A percentile compares a stretch with the other conserved stretches of the same genome.
Evolutionary conservation across 306 rosid species (phyloP).

Genomic region (Alnus glutinosa): DNA sequence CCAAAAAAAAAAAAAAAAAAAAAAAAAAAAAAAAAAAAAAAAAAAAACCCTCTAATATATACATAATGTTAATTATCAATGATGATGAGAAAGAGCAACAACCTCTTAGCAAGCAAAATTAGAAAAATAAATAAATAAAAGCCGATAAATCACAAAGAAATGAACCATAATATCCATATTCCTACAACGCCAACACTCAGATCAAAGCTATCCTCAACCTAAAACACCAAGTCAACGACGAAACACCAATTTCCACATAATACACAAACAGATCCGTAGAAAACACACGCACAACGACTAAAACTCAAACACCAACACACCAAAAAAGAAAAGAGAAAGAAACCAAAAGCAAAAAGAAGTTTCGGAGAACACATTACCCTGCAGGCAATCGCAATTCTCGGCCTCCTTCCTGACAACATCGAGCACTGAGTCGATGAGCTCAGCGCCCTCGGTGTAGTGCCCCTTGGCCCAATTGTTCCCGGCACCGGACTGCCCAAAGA

Average conservation of each 20-base stretch:
- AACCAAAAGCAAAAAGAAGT: neutral
- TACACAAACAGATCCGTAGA: neutral
- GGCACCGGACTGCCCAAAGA: conserved; percentile 56
- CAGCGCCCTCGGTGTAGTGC: conserved; percentile 54
- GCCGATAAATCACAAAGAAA: neutral
- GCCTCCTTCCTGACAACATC: conserved; percentile 57
- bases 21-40: no score
- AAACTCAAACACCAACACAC: neutral
- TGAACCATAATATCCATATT: neutral
- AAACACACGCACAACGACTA: neutral
- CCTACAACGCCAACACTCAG: neutral
- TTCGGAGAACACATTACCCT: conserved; percentile 26
- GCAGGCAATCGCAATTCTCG: conserved; percentile 57
- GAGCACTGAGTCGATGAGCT: conserved; percentile 54
- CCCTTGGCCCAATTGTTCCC: conserved; percentile 62
- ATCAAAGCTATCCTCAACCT: neutral
- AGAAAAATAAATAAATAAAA: no score
- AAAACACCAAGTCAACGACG: neutral
- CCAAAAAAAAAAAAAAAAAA: no score
- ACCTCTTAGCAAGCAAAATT: neutral
- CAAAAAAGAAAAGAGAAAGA: neutral
- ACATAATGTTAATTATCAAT: neutral
- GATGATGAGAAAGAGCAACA: neutral
- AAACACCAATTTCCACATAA: neutral
- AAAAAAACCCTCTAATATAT: neutral